Percentiles rank a stretch among this genome's conserved stretches.
Evolutionary conservation across 148 eudicot species (phyloP).

Genomic region (Rhododendron mucronatum): DNA sequence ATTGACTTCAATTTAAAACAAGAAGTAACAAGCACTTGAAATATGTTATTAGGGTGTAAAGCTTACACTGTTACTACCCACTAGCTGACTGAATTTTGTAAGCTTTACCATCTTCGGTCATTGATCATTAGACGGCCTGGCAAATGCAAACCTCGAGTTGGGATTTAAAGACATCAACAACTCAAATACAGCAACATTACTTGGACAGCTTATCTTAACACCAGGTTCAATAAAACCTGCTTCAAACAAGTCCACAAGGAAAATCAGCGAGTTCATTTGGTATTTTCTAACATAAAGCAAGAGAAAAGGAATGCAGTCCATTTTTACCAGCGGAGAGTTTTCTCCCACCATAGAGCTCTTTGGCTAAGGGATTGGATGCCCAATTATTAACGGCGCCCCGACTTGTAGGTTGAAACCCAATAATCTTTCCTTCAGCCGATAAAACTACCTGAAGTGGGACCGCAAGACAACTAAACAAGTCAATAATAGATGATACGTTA

Average conservation of each 20-base stretch:
- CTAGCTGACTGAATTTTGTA: not conserved
- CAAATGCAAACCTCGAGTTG: constrained; percentile 57
- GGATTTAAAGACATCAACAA: constrained; percentile 63
- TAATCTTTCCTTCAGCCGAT: constrained; percentile 54
- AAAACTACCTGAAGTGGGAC: constrained; percentile 53
- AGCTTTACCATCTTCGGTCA: not conserved
- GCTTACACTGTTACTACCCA: not conserved
- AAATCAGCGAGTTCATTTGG: not conserved
- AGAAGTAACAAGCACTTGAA: not conserved
- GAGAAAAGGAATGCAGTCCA: constrained; percentile 4
- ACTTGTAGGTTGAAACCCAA: constrained; percentile 86
- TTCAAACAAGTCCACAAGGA: not conserved
- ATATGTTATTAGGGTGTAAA: not conserved
- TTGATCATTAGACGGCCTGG: constrained; percentile 42
- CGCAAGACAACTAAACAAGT: not conserved
- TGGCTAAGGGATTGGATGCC: constrained; percentile 77
- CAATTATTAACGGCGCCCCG: constrained; percentile 69
- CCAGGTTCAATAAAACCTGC: constrained; percentile 70
- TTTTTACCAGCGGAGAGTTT: constrained; percentile 59
- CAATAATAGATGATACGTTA: not conserved
- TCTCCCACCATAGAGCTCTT: constrained; percentile 66
- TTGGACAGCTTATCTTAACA: constrained; percentile 45
- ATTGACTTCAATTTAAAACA: not conserved
- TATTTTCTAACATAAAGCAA: not conserved
- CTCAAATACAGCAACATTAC: constrained; percentile 52